Conservation (phyloP, 106 monocot species). For the Iris macrosiphon region DNA sequence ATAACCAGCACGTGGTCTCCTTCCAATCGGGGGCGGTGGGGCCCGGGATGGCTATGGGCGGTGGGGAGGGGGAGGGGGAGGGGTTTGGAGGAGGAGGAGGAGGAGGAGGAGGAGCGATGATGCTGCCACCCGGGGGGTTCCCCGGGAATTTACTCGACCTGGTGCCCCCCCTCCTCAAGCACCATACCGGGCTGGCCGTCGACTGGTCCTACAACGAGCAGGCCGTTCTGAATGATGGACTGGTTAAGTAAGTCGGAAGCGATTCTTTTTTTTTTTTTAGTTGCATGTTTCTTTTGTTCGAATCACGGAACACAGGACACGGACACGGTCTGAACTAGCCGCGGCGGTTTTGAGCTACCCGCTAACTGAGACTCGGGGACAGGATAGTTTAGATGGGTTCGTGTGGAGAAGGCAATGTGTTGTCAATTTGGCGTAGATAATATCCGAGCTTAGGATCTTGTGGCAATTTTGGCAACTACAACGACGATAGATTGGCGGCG, state of each 20-base stretch:
- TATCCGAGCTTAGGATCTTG: no score
- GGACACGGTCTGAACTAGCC: no score
- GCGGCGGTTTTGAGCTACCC: no score
- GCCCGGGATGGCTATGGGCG: constrained; percentile 16
- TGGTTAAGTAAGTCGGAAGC: constrained; percentile 44
- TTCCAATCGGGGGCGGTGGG: constrained; percentile 46
- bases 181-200: constrained; percentile 37
- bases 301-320: no score
- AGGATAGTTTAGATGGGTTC: no score
- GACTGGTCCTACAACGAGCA: constrained; percentile 56
- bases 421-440: no score
- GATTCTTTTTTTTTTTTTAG: no score
- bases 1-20: constrained; percentile 51
- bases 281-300: no score
- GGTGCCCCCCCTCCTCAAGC: constrained; percentile 32
- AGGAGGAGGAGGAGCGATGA: constrained; percentile 14
- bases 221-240: constrained; percentile 33
- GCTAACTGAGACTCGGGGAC: no score
- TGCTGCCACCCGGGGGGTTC: constrained; percentile 7
- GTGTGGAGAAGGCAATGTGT: no score
- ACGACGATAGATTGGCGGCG: no score
- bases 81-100: constrained; percentile 3
- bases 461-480: no score
- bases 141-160: constrained; percentile 22
- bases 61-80: not conserved